Evolutionary conservation across 192 early-diverging fungal species (phyloP).

Genomic region (Gaertneriomyces semiglobifer): DNA sequence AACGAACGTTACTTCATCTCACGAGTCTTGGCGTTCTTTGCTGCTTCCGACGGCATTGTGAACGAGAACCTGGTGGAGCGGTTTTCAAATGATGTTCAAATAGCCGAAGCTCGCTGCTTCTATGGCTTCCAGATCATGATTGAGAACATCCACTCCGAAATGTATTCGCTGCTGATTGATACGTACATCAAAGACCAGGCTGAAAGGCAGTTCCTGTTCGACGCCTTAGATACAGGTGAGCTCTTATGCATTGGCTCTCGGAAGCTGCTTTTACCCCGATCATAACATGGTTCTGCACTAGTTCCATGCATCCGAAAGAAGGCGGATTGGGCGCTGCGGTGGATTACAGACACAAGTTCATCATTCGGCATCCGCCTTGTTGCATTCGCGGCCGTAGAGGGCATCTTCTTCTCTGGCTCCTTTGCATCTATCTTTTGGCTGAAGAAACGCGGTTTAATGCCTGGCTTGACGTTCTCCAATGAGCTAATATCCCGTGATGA

Average conservation of each 20-base stretch:
- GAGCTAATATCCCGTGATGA: slow-evolving; percentile 97
- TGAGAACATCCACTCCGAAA: slow-evolving; percentile 93
- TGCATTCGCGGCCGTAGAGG: slow-evolving; percentile 97
- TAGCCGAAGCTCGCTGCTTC: slow-evolving; percentile 90
- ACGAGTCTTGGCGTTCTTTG: slow-evolving; percentile 84
- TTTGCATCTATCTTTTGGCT: slow-evolving; percentile 99
- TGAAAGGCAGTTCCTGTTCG: slow-evolving; percentile 81
- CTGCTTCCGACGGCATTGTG: slow-evolving; percentile 83
- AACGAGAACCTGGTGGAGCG: slow-evolving; percentile 84
- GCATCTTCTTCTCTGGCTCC: slow-evolving; percentile 98
- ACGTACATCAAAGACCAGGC: slow-evolving; percentile 84
- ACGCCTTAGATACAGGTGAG: slow-evolving; percentile 91
- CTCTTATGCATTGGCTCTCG: slow-evolving; percentile 76
- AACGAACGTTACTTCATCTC: slow-evolving; percentile 84
- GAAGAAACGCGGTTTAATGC: slow-evolving; percentile 98
- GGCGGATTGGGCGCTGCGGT: slow-evolving; percentile 95
- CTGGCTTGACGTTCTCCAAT: slow-evolving; percentile 96
- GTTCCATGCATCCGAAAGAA: slow-evolving; percentile 94
- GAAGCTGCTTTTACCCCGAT: neutral
- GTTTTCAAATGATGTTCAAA: slow-evolving; percentile 85
- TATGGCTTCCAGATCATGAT: slow-evolving; percentile 99
- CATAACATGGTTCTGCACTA: slow-evolving; percentile 22
- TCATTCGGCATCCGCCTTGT: slow-evolving; percentile 89
- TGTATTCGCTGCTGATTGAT: slow-evolving; percentile 85
- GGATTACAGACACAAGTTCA: slow-evolving; percentile 77